Conservation (phyloP, 129 eudicot species). For the Scalesia atractyloides region DNA sequence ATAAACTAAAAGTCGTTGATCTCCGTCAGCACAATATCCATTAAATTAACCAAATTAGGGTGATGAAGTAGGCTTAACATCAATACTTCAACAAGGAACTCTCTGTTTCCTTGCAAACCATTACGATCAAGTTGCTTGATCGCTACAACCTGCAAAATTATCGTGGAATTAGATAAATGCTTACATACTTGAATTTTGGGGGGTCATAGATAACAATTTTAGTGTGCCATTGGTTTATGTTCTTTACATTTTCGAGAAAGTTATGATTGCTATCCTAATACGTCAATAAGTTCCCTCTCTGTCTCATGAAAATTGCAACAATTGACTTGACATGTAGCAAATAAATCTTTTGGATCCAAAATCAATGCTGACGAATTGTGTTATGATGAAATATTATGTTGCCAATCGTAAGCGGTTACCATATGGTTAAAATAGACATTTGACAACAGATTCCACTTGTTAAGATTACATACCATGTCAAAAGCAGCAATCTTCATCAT, state of each 20-base stretch:
- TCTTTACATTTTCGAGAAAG: constrained; percentile 10
- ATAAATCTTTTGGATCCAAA: no score
- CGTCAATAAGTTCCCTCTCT: neutral
- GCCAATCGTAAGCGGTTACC: neutral
- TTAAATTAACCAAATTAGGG: constrained; percentile 77
- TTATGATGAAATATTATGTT: neutral
- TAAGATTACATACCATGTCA: constrained; percentile 15
- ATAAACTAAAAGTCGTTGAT: constrained; percentile 85
- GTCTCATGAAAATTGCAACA: neutral
- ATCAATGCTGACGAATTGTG: no score
- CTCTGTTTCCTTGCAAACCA: constrained; percentile 92
- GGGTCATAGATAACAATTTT: neutral
- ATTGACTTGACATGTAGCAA: neutral
- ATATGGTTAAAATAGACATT: constrained; percentile 4
- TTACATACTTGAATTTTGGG: constrained; percentile 11
- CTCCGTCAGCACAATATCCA: constrained; percentile 95
- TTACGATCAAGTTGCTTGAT: constrained; percentile 93
- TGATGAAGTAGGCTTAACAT: constrained; percentile 91
- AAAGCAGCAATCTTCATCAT: neutral
- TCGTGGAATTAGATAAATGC: constrained; percentile 10
- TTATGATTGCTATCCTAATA: neutral
- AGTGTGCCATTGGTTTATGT: neutral
- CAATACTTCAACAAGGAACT: constrained; percentile 90
- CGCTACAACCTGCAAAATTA: constrained; percentile 64
- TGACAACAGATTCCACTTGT: neutral